Evolutionary conservation across 1,284 basidiomycete genomes (phyloP), one percentile per base, ranked within the genome.

Genomic region (Somion occarium): DNA sequence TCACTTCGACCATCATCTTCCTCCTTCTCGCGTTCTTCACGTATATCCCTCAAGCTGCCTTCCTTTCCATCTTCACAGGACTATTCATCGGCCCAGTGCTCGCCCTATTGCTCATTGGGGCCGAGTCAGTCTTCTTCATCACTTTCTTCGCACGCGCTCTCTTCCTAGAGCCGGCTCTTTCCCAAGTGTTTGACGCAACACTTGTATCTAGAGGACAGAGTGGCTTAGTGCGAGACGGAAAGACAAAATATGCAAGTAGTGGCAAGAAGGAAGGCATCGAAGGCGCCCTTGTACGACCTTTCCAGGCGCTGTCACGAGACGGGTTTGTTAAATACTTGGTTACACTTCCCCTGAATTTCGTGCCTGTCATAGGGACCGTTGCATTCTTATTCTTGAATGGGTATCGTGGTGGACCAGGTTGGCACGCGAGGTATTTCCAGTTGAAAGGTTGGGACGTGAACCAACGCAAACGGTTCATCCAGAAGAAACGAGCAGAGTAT

Each of bases 341-440:
- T 30, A 75, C 80, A 0, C 69, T 85, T 2, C 83, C 82, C 12
- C 69, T 85, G 42, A 88, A 88, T 66, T 69, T 82, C 38, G 75
- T 90, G 27, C 87, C 87, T 0, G 72, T 79, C 9, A 72, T 88
- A 27, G 85, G 86, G 7, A 87, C 85, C 0, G 76, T 72, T 5
- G 65, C 83, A 53, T 89, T 89, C 69, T 61, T 82, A 41, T 53
- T 79, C 18, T 74, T 73, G 60, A 79, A 79, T 52, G 76, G 76
- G 1, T 54, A 65, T 46, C 57, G 54, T 34, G 53, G 58, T 15
- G 84, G 84, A 12, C 84, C 82, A 0, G 66, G 72, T 4, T 83
- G 77, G 66, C 85, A 88, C 63, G 64, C 74, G 3, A 76, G 84
- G 30, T 88, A 87, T 64, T 88, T 87, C 69, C 78, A 85, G 64